Base-by-base conservation (phyloP, 495 filamentous ascomycete species). In the Aspergillus cavernicola region DNA sequence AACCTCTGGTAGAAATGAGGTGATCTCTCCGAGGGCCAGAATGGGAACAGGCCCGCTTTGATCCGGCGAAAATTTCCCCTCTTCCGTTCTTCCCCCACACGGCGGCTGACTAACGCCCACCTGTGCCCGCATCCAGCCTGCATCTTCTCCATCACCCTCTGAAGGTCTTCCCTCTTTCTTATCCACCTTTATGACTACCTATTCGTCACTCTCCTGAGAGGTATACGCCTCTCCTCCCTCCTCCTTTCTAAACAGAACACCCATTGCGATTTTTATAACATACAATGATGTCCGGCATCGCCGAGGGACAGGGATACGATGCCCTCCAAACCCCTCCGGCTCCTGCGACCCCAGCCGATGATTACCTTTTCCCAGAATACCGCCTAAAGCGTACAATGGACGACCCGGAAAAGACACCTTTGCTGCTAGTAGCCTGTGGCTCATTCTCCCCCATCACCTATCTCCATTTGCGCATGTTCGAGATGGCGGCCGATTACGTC, bases 401-500 rank as follows among this genome's bases (percentile, higher is more conserved):
- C 20, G 78, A 89, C 57, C 69, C 83, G 7, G 77, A 78, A 37
- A 90, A 86, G 71, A 92, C 79, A 1, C 90, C 90, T 0, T 71
- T 96, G 6, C 81, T 93, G 11, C 78, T 96, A 35, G 87, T 97
- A 35, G 88, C 90, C 31, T 96, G 92, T 68, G 92, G 92, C 33
- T 92, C 88, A 40, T 97, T 95, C 73, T 89, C 84, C 3, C 91
- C 89, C 15, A 71, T 73, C 50, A 95, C 89, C 23, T 90, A 85
- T 68, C 81, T 96, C 26, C 90, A 96, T 66, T 77, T 96, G 47
- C 88, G 90, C 65, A 92, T 96, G 90, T 95, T 95, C 63, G 91
- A 95, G 59, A 89, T 92, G 85, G 89, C 89, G 2, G 80, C 82
- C 60, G 87, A 92, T 74, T 89, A 86, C 68, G 84, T 84, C 57